Evolutionary conservation across 192 early-diverging fungal species (phyloP), one percentile per base, ranked within the genome.

Genomic region (Coemansia sp.): DNA sequence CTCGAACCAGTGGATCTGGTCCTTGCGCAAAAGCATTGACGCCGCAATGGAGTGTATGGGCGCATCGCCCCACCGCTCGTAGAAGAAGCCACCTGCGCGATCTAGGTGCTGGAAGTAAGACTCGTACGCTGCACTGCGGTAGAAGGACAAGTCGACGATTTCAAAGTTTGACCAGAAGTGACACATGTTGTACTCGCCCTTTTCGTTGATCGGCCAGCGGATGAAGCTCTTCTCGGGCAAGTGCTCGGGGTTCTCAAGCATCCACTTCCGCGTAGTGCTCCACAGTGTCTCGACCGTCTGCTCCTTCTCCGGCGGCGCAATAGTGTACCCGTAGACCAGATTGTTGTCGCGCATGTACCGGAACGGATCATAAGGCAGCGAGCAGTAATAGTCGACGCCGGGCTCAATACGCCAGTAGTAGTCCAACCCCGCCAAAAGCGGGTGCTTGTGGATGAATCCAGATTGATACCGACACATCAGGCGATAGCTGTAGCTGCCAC

Each of bases 91-190:
- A 19, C 94, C 94, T 1, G 82, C 61, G 22, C 86, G 60, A 65
- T 95, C 94, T 11, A 95, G 68, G 37, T 88, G 81, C 39, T 89
- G 65, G 45, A 91, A 92, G 45, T 84, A 93, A 25, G 86, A 82
- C 40, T 80, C 74, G 70, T 94, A 94, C 0, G 80, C 84, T 20
- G 85, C 66, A 64, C 86, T 88, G 46, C 90, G 74, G 64, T 89
- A 91, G 58, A 94, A 87, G 14, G 89, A 83, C 56, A 93, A 59
- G 60, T 88, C 77, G 10, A 81, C 90, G 62, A 94, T 93, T 71
- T 94, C 92, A 80, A 94, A 93, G 60, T 94, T 94, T 37, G 86
- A 86, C 91, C 91, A 91, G 59, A 86, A 89, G 64, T 92, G 89
- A 67, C 88, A 92, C 22, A 79, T 39, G 40, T 86, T 89, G 70